These are phyloP conservation scores for Allium sativum DNA, from an alignment of 106 monocot genomes.

Conservation along the genomic window DNA sequence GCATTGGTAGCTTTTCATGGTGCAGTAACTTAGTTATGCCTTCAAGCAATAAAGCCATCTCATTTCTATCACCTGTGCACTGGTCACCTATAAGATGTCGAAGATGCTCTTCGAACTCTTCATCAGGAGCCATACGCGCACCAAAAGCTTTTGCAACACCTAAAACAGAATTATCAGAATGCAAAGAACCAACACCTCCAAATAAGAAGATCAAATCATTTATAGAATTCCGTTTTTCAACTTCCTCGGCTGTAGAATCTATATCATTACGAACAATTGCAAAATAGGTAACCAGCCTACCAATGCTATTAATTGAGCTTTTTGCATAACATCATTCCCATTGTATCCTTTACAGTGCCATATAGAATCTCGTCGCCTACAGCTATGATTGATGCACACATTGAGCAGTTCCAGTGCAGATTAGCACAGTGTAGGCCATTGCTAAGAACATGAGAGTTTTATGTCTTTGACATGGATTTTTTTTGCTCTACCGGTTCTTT, in stretches of 20 bases:
- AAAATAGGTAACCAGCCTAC: constrained; percentile 64
- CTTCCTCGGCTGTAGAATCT: constrained; percentile 89
- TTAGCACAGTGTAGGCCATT: constrained; percentile 44
- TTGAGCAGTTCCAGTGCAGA: constrained; percentile 18
- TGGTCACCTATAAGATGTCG: too few relatives aligned
- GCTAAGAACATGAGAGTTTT: constrained; percentile 23
- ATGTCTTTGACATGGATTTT: constrained; percentile 27
- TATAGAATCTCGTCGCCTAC: constrained; percentile 98
- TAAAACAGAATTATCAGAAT: constrained; percentile 90
- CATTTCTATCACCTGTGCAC: too few relatives aligned
- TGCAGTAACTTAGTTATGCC: too few relatives aligned
- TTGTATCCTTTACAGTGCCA: constrained; percentile 51
- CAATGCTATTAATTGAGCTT: constrained; percentile 76
- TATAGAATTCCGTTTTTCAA: constrained; percentile 49
- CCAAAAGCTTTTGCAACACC: constrained; percentile 97
- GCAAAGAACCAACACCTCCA: constrained; percentile 95
- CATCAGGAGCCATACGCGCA: constrained; percentile 91
- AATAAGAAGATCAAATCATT: constrained; percentile 80
- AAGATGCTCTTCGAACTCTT: too few relatives aligned
- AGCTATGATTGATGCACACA: constrained; percentile 66
- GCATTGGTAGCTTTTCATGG: too few relatives aligned
- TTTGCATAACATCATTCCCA: constrained; percentile 63
- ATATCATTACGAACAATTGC: constrained; percentile 70
- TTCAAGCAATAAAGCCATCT: too few relatives aligned
- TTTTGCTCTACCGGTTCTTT: constrained; percentile 90